These are phyloP conservation scores for Funneliformis caledonium DNA, from an alignment of 371 early-diverging fungal genomes.

Conservation along the genomic window DNA sequence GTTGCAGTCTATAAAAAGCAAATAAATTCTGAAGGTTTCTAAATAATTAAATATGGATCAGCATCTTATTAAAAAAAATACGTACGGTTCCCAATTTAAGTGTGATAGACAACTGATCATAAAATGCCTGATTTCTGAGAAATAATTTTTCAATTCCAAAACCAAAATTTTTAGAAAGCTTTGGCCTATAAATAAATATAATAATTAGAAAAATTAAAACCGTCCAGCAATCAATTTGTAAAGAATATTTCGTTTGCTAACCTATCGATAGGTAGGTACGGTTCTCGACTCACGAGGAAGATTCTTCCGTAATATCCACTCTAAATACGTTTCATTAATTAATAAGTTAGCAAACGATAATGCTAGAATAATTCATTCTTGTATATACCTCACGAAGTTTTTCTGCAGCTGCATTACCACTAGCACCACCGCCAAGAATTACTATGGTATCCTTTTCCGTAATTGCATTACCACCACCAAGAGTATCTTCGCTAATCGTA, in stretches of 20 bases:
- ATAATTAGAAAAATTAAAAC: not conserved
- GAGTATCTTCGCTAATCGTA: conserved; percentile 11
- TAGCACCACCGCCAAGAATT: conserved; percentile 60
- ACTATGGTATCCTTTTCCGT: conserved; percentile 44
- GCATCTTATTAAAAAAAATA: not conserved
- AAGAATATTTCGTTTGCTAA: conserved; percentile 20
- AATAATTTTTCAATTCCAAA: conserved; percentile 47
- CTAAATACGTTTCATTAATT: conserved; percentile 34
- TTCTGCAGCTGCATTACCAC: conserved; percentile 55
- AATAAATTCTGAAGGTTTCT: not conserved
- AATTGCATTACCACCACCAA: no score
- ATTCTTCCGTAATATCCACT: conserved; percentile 54
- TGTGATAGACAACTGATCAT: conserved; percentile 48
- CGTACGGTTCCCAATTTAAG: conserved; percentile 48
- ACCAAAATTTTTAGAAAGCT: conserved; percentile 54
- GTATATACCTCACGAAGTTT: conserved; percentile 50
- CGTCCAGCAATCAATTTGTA: not conserved
- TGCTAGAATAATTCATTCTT: not conserved
- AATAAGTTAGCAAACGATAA: not conserved
- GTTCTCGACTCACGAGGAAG: conserved; percentile 52
- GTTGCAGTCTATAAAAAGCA: conserved; percentile 6
- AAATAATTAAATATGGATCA: not conserved
- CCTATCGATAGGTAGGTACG: conserved; percentile 58
- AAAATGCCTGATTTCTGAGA: conserved; percentile 51
- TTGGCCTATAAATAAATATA: conserved; percentile 44